Evolutionary conservation across 2,329 filamentous ascomycete species (phyloP).

Genomic region (Fusarium tanahbumbuense): DNA sequence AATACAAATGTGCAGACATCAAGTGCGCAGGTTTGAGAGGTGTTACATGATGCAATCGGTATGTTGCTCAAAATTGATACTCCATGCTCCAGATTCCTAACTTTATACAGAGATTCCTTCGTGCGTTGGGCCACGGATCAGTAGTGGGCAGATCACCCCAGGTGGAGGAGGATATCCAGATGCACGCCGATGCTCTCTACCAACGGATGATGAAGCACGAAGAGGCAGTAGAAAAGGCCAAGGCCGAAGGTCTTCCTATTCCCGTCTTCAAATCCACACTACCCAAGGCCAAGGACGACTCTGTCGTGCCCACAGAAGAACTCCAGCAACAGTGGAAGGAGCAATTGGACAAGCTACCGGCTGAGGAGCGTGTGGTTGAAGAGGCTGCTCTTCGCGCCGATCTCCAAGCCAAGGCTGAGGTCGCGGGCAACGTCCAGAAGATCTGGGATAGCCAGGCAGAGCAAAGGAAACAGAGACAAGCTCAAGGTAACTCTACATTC

Average conservation of each 20-base stretch:
- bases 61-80: constrained; percentile 21
- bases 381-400: constrained; percentile 73
- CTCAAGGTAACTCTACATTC: constrained; percentile 49
- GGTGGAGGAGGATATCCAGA: constrained; percentile 89
- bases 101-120: constrained; percentile 77
- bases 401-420: constrained; percentile 68
- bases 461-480: constrained; percentile 61
- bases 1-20: constrained; percentile 82
- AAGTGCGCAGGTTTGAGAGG: constrained; percentile 82
- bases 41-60: constrained; percentile 92
- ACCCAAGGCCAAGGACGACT: constrained; percentile 47
- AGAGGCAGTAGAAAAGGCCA: constrained; percentile 75
- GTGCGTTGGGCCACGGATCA: constrained; percentile 87
- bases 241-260: constrained; percentile 67
- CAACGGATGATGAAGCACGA: constrained; percentile 89
- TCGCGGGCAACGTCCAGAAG: constrained; percentile 67
- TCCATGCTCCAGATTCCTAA: constrained; percentile 11
- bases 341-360: constrained; percentile 67
- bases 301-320: constrained; percentile 54
- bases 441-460: constrained; percentile 60
- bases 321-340: constrained; percentile 65
- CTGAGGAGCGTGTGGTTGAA: constrained; percentile 70
- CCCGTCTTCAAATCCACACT: constrained; percentile 71
- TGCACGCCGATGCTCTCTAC: constrained; percentile 93
- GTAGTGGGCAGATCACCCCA: constrained; percentile 71